Conservation (phyloP, 2,329 filamentous ascomycete species). For the Ambrosiella xylebori region DNA sequence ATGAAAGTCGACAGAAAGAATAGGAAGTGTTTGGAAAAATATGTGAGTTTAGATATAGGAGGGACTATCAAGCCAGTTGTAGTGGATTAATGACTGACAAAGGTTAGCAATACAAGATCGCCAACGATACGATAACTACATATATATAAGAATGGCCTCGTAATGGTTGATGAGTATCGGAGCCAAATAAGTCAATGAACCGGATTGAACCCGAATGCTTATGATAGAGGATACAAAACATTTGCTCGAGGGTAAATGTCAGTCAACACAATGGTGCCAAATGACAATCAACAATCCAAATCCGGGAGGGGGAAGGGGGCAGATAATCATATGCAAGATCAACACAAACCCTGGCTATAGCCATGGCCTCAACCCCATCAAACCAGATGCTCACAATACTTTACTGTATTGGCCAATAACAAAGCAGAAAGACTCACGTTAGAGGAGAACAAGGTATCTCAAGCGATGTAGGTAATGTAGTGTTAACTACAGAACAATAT, state of each 20-base stretch:
- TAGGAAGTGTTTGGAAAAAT: neutral
- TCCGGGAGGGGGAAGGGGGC: neutral
- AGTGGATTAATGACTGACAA: neutral
- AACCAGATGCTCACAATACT: neutral
- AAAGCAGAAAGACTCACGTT: neutral
- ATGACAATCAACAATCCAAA: neutral
- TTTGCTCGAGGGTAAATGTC: no score
- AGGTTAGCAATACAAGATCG: neutral
- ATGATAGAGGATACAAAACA: no score
- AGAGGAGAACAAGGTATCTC: neutral
- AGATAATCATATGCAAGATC: neutral
- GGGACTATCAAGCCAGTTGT: neutral
- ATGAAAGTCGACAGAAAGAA: neutral
- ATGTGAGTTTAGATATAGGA: neutral
- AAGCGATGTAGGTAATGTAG: neutral
- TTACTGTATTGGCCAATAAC: neutral
- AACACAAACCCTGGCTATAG: neutral
- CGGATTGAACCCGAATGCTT: no score
- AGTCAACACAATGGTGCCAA: neutral
- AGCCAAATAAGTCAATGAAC: neutral
- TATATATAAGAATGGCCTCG: neutral
- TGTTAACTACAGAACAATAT: neutral
- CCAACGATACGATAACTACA: neutral
- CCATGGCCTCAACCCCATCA: neutral
- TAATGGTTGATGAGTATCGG: neutral